phyloP scores from a whole-genome alignment of 129 eudicot species.

The Calendula officinalis region DNA sequence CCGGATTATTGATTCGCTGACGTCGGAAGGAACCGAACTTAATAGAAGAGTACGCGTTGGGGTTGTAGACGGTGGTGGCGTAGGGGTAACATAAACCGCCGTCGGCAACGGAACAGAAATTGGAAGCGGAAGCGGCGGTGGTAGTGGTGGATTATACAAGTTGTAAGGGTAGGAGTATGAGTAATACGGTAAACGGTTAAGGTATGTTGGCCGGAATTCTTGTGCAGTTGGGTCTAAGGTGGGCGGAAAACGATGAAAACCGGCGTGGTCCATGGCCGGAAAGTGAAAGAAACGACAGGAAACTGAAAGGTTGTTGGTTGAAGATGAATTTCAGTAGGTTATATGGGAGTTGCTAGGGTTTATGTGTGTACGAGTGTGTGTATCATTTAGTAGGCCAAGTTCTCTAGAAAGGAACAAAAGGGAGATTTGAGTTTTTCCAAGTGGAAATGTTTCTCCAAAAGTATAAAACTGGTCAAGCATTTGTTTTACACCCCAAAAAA shows the following conservation, averaged over 20 bases:
- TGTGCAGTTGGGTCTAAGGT: conserved; percentile 75
- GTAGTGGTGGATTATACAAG: conserved; percentile 19
- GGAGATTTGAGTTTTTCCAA: conserved; percentile 40
- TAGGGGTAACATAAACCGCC: conserved; percentile 7
- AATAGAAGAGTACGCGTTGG: conserved; percentile 65
- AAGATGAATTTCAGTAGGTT: too few species aligned
- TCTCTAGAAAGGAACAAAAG: conserved; percentile 46
- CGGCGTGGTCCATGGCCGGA: conserved; percentile 42
- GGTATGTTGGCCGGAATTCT: conserved; percentile 57
- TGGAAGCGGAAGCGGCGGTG: conserved; percentile 3
- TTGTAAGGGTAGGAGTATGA: conserved; percentile 36
- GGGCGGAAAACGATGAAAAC: conserved; percentile 35
- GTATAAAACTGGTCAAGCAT: conserved; percentile 24
- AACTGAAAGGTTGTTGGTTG: not conserved
- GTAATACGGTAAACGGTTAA: conserved; percentile 5
- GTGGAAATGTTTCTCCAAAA: conserved; percentile 40
- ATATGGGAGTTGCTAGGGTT: conserved; percentile 19
- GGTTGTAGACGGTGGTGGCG: conserved; percentile 42
- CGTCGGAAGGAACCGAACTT: conserved; percentile 60
- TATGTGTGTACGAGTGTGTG: not conserved
- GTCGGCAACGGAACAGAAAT: conserved; percentile 28
- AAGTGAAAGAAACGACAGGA: not conserved
- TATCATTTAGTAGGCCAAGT: conserved; percentile 20
- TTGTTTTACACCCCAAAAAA: conserved; percentile 18
- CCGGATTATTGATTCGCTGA: conserved; percentile 70